Percentiles rank a stretch among this genome's conserved stretches.
phyloP scores from a whole-genome alignment of 805 yeast genomes.

The Zygoascus flipseniorum region DNA sequence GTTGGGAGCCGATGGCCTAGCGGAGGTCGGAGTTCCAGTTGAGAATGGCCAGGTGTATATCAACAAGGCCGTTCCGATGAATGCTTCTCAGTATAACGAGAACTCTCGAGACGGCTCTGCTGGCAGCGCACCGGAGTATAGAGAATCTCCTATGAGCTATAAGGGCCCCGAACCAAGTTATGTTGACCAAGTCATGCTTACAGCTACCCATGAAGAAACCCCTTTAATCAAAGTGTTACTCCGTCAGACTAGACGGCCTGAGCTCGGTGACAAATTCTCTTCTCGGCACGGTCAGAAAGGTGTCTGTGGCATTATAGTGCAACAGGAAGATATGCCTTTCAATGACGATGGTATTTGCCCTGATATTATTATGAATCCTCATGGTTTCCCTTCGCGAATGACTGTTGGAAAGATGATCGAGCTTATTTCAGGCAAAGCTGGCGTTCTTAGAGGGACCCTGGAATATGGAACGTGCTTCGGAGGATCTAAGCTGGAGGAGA shows the following conservation, averaged over 20 bases:
- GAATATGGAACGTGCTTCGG: conserved; percentile 99
- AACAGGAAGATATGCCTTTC: conserved; percentile 97
- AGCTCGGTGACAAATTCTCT: conserved; percentile 93
- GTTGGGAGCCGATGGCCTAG: conserved; percentile 90
- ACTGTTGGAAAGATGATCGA: conserved; percentile 99
- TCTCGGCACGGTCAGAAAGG: conserved; percentile 99
- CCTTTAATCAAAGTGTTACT: conserved; percentile 85
- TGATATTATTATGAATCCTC: conserved; percentile 95
- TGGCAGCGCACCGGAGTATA: conserved; percentile 40
- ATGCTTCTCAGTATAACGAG: conserved; percentile 31
- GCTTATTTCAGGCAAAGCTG: conserved; percentile 93
- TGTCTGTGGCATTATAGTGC: conserved; percentile 96
- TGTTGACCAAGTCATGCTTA: conserved; percentile 96
- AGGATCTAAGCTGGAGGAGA: conserved; percentile 91
- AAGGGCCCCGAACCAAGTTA: conserved; percentile 94
- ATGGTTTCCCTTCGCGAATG: conserved; percentile 99
- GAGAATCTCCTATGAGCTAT: conserved; percentile 86
- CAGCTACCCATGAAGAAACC: conserved; percentile 91
- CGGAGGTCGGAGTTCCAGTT: conserved; percentile 87
- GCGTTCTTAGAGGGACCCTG: conserved; percentile 82
- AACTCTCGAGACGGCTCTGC: conserved; percentile 33
- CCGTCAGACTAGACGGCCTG: conserved; percentile 95
- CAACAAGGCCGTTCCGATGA: conserved; percentile 80
- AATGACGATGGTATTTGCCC: conserved; percentile 95
- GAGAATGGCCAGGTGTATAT: conserved; percentile 90